Evolutionary conservation across 1,284 basidiomycete species (phyloP), one percentile per base, ranked within the genome.

Genomic region (Ustilago bromivora): DNA sequence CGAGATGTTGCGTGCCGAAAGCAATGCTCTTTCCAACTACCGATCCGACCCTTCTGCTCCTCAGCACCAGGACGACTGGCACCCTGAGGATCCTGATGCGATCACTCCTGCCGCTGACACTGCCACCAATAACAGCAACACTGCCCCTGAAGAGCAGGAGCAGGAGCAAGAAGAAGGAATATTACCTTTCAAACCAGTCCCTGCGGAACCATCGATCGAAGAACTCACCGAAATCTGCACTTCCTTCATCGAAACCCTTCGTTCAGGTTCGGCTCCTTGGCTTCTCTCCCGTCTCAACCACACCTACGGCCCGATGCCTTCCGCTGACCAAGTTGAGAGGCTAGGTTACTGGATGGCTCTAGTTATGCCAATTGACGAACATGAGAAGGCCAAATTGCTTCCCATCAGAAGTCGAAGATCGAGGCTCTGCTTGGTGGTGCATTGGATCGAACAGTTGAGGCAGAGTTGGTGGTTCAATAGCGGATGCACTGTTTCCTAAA

Each of bases 321-420:
- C 61, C 31, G 71, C 76, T 2, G 61, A 75, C 38, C 79, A 83
- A 56, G 79, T 83, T 17, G 81, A 77, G 32, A 64, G 76, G 32
- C 72, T 83, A 17, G 76, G 79, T 12, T 83, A 80, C 64, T 98
- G 94, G 93, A 94, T 97, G 88, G 94, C 93, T 61, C 82, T 91
- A 88, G 89, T 96, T 23, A 91, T 98, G 71, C 96, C 95, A n/a
- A 95, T 98, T 81, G 94, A 96, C 84, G 94, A 97, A 79, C 90
- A 92, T 81, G 94, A 97, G 88, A 96, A 96, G 87, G 93, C 94
- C 19, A 93, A 94, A 79, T 88, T 98, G n/a, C 88, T 98, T n/a
- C 94, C 95, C 3, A 93, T 97, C 69, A 91, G 92, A 71, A 93
- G 91, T 65, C 89, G 93, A 1, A 89, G 92, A 32, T 88, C 96